Base-by-base conservation (phyloP, 306 rosid genomes). In the Quercus bicolor region DNA sequence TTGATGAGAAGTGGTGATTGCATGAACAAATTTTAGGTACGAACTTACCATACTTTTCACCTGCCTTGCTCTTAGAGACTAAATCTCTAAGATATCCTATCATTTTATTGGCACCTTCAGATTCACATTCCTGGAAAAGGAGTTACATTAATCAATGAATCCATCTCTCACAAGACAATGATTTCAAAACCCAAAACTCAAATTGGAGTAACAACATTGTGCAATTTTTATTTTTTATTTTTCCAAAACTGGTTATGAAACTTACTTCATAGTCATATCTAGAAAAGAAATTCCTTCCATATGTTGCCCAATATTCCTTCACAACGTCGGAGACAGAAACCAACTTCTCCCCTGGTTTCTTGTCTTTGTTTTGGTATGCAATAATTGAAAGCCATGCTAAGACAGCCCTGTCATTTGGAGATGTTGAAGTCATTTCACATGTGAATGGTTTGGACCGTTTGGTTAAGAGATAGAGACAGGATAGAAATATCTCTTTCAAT, bases 361-460 rank as follows among this genome's bases (percentile, higher is more conserved):
- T 93, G 91, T 88, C 97, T 81, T 90, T 91, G 91, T 96, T 96
- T 74, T 82, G 87, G 81, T 88, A 80, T 66, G 98, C 98, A 79
- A 93, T 79, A 56, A 96, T 93, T 37, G 98, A 96, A 81, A 96
- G 96, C 98, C 99, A 96, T 77, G 98, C 98, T 85, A 93, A 87
- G 54, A 96, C 98, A 71, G 99, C 98, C 99, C 99, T 96, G 83
- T 68, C 62, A 82, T 78, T 62, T 40, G 48, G 40, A 68, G 55
- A 79, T 81, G 73, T 51, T 26, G 48, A 48, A 81, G 74, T 62
- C 59, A 76, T 48, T 75, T 55, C 13, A 79, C 60, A 81, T 28
- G 64, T 76, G 75, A 84, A 72, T 23, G 70, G 54, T 16, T 48
- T 34, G 40, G 40, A 34, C 40, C 9, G 2, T 34, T 34, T 60